Base-by-base conservation (phyloP, 1,284 basidiomycete species). In the Inonotus obliquus region DNA sequence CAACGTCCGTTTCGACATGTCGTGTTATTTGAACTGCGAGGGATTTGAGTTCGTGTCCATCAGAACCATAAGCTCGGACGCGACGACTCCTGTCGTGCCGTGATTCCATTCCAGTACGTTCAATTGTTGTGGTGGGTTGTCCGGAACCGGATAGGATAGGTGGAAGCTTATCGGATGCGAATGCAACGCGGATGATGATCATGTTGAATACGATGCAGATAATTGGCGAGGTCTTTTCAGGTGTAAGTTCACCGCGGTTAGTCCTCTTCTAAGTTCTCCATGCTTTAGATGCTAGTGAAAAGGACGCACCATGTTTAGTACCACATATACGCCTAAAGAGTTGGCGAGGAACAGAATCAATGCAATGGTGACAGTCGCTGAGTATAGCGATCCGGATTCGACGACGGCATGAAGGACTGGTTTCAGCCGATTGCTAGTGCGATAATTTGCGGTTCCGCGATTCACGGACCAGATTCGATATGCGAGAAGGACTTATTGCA, bases 321-420 rank as follows among this genome's bases (percentile, higher is more conserved):
- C 57, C 17, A 77, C 68, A 58, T 76, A 77, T 57, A 75, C 74
- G 52, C 72, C 72, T 68, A 71, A 75, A 7, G 71, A 73, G 35
- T 70, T 66, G 10, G 66, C 63, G 57, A 72, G 66, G 65, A 74
- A 77, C 17, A 75, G 64, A 19, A 75, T 68, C 10, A 77, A 69
- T 19, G 77, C 65, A 10, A 67, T 65, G 41, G 41, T 45, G 14
- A 45, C 21, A 23, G 74, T 65, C 10, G 76, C 69, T 2, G 73
- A 76, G 64, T 77, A 77, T 27, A 77, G 71, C 6, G 73, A 70
- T n/a, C 77, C 76, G n/a, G 75, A 76, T 63, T 77, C 77, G 41
- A 79, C 67, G 37, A 78, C 71, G 23, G 76, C 70, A 32, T 73
- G 65, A 38, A 74, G 68, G 54, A 74, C 63, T 7, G 75, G 70